Conservation (phyloP, 306 rosid genomes). For the Gastrolobium bilobum region DNA sequence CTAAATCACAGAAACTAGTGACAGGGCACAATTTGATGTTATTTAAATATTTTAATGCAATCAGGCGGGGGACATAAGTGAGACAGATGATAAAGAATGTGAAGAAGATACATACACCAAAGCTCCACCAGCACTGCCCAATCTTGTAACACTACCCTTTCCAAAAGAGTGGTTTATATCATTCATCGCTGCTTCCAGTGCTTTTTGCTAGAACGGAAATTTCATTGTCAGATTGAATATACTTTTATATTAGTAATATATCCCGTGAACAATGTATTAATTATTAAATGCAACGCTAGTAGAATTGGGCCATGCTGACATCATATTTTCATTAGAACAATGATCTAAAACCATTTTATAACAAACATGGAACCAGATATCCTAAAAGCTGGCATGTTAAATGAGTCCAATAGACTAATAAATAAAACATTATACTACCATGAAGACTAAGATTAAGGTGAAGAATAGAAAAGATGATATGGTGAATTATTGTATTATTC, state of each 20-base stretch:
- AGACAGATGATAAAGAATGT: slow-evolving; percentile 26
- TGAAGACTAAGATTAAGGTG: not conserved
- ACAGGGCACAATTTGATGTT: slow-evolving; percentile 11
- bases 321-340: slow-evolving; percentile 27
- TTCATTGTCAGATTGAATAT: slow-evolving; percentile 45
- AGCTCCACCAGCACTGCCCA: slow-evolving; percentile 99
- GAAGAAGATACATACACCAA: slow-evolving; percentile 78
- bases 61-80: not conserved
- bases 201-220: slow-evolving; percentile 82
- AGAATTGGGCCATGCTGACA: not conserved
- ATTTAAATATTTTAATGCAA: not conserved
- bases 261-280: not conserved
- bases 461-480: slow-evolving; percentile 16
- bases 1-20: slow-evolving; percentile 44
- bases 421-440: slow-evolving; percentile 10
- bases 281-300: slow-evolving; percentile 15
- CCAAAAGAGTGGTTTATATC: slow-evolving; percentile 94
- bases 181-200: slow-evolving; percentile 96
- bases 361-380: slow-evolving; percentile 18
- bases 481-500: slow-evolving; percentile 17
- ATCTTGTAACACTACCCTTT: slow-evolving; percentile 95
- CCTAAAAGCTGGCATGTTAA: slow-evolving; percentile 22
- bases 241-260: slow-evolving; percentile 5
- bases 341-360: slow-evolving; percentile 10
- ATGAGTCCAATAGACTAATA: slow-evolving; percentile 4